Evolutionary conservation across 495 filamentous ascomycete genomes (phyloP), one percentile per base, ranked within the genome.

Genomic region (Acidiella bohemica): DNA sequence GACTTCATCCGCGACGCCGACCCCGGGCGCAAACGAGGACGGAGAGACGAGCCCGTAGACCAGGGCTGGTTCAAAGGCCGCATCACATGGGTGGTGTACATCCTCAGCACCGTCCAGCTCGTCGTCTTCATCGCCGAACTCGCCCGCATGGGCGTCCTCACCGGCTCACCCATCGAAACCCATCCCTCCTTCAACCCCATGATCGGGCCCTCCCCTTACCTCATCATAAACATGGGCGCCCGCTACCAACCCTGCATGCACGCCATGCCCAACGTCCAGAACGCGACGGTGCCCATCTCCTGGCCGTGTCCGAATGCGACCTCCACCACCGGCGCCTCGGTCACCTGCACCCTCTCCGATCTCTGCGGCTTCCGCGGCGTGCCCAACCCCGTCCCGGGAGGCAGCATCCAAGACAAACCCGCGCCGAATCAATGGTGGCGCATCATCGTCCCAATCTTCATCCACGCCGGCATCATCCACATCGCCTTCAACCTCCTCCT

Each of bases 201-300:
- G 84, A 92, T 97, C 54, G 90, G 90, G 0, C 90, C 90, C 2
- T 92, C 86, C 2, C 70, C 80, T 3, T 83, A 82, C 49, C 71
- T 96, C 21, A 75, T 90, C 47, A 93, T 97, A 59, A 92, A 90
- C 55, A 93, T 96, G 85, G 90, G 90, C 42, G 84, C 88, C 24
- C 75, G 88, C 19, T 97, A 80, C 57, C 74, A 83, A 5, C 84
- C 88, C 5, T 97, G 90, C 59, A 97, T 97, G 90, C 86, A 85
- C 62, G 80, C 75, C 41, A 72, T 80, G 11, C 59, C 72, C 16
- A 69, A 70, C 3, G 62, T 90, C 9, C 77, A 86, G 50, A 60
- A 75, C 42, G 51, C 63, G 4, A 70, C 66, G 25, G 57, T 63
- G 16, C 37, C 51, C 4, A 63, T 78, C 32, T 41, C 45, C 8